Evolutionary conservation across 208 protist genomes (phyloP).

Genomic region (Trypanosoma lewisi): DNA sequence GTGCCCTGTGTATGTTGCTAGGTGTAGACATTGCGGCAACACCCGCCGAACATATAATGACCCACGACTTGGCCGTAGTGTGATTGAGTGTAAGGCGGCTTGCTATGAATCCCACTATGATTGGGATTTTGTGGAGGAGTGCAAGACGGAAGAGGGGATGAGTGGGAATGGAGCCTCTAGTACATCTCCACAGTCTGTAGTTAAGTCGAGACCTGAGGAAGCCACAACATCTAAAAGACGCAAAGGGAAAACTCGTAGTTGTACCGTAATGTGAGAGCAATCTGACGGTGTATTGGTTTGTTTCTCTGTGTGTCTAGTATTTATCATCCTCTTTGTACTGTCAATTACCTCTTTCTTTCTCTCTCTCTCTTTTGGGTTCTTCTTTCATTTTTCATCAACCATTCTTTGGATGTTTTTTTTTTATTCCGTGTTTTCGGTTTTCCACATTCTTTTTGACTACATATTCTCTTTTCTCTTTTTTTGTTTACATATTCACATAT

Average conservation of each 20-base stretch:
- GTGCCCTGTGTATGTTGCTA: constrained; percentile 31
- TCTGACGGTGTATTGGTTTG: neutral
- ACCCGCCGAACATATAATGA: constrained; percentile 53
- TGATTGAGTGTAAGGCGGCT: constrained; percentile 43
- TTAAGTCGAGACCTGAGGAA: neutral
- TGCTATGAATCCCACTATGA: constrained; percentile 46
- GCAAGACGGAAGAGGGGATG: constrained; percentile 8
- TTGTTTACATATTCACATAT: constrained; percentile 9
- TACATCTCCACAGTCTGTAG: neutral
- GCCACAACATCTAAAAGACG: neutral
- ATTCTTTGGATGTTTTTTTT: constrained; percentile 5
- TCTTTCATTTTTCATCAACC: neutral
- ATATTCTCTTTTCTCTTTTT: constrained; percentile 17
- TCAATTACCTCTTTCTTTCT: neutral
- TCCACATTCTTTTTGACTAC: constrained; percentile 4
- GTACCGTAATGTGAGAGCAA: neutral
- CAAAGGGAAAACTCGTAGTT: neutral
- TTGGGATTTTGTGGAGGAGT: constrained; percentile 38
- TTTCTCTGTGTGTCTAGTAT: no score
- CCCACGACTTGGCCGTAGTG: constrained; percentile 29
- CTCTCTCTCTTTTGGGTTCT: neutral
- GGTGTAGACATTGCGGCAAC: constrained; percentile 45
- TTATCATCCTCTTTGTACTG: neutral
- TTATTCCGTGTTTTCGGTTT: constrained; percentile 4
- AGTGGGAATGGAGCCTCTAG: neutral